Evolutionary conservation across 305 asterid species (phyloP), one percentile per base, ranked within the genome.

Genomic region (Rubia peregrina): DNA sequence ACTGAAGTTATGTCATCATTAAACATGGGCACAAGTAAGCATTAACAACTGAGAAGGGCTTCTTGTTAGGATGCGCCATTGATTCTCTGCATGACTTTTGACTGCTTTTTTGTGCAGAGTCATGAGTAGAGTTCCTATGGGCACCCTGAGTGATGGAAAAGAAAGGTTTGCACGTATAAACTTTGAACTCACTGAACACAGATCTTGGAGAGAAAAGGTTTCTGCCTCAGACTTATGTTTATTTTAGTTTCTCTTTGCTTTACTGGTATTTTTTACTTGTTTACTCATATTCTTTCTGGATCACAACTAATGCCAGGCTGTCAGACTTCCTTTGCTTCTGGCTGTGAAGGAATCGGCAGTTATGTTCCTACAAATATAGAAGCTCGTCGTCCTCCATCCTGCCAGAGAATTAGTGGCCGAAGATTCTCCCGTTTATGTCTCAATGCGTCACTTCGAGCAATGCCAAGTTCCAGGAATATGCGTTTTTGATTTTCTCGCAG

Each of bases 261-360:
- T 59, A 62, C 61, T n/a, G 19, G 44, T 59, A 21, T 48, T 38
- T 38, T 55, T 30, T 69, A 55, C 49, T 33, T 3, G 36, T 33
- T 33, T 4, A 3, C 36, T 33, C 36, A 33, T 33, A 33, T 33
- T 67, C 63, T 48, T 33, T 63, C 67, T 67, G 60, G 24, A 68
- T 74, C 62, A 60, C 73, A 72, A 73, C 73, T 65, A 55, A 33
- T 71, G 65, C 17, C 84, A 94, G 99, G 95, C 89, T 83, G 88
- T 87, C 80, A 85, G 99, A 87, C 97, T 95, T 72, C 88, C 85
- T 84, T 87, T 95, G 79, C 96, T 95, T 70, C 75, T 95, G 85
- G 90, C 97, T 40, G 98, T 86, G 71, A 95, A 95, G 83, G 99
- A 95, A 82, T 95, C 98, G 60, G 99, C 99, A 64, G 88, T 86